Base-by-base conservation (phyloP, 305 asterid species). In the Plantago rigida region DNA sequence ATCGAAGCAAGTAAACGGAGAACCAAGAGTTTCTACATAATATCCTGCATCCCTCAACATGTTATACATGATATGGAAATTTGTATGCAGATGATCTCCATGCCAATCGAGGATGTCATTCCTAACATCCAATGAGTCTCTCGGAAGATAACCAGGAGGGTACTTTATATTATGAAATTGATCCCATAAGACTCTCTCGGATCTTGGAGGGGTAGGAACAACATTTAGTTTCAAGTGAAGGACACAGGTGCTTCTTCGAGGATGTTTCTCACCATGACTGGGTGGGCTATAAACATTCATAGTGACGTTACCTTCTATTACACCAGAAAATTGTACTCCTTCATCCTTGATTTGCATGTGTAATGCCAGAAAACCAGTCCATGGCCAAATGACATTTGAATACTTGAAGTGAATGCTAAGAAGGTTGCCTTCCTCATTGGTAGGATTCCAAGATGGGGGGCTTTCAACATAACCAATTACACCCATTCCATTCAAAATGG, bases 91-190 rank as follows among this genome's bases (percentile, higher is more conserved):
- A 80, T 92, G 96, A 77, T 92, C 99, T 26, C 96, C 99, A 71
- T 92, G 96, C 99, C 96, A 92, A 69, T 92, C 99, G 45, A 92
- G 96, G 73, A 92, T 86, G 79, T 92, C 99, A 56, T 79, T 92
- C 73, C 95, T 79, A 66, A 92, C 97, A 72, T 92, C 96, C 79
- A 92, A 80, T 26, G 99, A 92, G 79, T 92, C 96, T 75, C 91
- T 79, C 14, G 95, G 99, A 67, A 92, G 82, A 79, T 92, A 92
- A 47, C 99, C 99, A 69, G 99, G 95, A 15, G 99, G 99, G 74
- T 92, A 92, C 59, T 92, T 92, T 72, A 92, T 88, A 74, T 74
- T 92, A 64, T 92, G 99, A 73, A 92, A 92, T 73, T 88, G 99
- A 78, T 92, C 99, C 99, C 99, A 92, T 62, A 92, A 73, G 62